phyloP scores from a whole-genome alignment of 1,139 yeast genomes.

The Arxiozyma slooffiae region DNA sequence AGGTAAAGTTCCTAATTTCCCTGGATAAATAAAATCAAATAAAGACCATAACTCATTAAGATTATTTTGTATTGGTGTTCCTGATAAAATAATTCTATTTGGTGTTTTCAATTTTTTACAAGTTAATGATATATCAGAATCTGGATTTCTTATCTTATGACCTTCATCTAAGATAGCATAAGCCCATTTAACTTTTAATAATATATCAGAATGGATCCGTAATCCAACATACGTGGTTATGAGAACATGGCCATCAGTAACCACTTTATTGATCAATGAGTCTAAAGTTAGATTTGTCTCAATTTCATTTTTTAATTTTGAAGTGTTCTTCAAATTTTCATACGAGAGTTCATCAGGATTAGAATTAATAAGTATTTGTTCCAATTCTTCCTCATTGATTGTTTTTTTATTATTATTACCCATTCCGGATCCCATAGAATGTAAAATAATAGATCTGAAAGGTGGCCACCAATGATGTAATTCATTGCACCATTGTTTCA shows the following conservation, averaged over 20 bases:
- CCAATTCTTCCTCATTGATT: slow-evolving; percentile 37
- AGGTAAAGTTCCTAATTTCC: slow-evolving; percentile 86
- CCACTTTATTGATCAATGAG: slow-evolving; percentile 29
- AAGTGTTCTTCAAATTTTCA: slow-evolving; percentile 24
- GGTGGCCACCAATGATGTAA: slow-evolving; percentile 99
- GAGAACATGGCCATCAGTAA: slow-evolving; percentile 61
- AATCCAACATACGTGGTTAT: slow-evolving; percentile 91
- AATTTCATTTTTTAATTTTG: slow-evolving; percentile 21
- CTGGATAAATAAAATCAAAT: slow-evolving; percentile 92
- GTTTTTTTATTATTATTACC: slow-evolving; percentile 33
- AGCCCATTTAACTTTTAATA: slow-evolving; percentile 74
- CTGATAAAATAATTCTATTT: slow-evolving; percentile 78
- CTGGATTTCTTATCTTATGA: slow-evolving; percentile 91
- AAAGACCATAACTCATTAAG: slow-evolving; percentile 86
- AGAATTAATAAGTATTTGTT: slow-evolving; percentile 35
- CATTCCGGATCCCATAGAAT: slow-evolving; percentile 91
- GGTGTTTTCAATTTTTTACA: slow-evolving; percentile 77
- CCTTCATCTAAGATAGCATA: slow-evolving; percentile 92
- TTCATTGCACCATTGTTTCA: slow-evolving; percentile 94
- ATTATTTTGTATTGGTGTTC: slow-evolving; percentile 94
- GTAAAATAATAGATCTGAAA: slow-evolving; percentile 71
- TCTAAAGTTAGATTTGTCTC: slow-evolving; percentile 25
- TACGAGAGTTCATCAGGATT: slow-evolving; percentile 39
- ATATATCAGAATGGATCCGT: slow-evolving; percentile 58
- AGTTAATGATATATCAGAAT: slow-evolving; percentile 73